Evolutionary conservation across 768 basidiomycete genomes (phyloP), one percentile per base, ranked within the genome.

Genomic region (Clitopilus hobsonii): DNA sequence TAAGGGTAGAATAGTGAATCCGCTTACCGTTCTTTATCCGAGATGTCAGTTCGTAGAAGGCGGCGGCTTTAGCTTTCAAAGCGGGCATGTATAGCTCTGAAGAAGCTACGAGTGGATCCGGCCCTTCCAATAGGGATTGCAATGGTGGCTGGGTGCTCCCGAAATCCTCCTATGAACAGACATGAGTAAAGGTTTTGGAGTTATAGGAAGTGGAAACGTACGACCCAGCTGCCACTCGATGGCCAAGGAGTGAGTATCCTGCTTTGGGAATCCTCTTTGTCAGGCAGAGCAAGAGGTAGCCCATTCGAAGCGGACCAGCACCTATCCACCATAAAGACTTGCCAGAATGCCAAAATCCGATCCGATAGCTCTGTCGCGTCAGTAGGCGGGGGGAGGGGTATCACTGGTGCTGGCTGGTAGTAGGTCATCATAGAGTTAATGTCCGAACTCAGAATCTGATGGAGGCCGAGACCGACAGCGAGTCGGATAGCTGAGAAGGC

Each of bases 271-370:
- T 71, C 68, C 52, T 78, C 75, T 50, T 78, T 77, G 53, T 82
- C 79, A 8, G 81, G 76, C 4, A 82, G 70, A 1, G 78, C 80
- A 16, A 77, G 72, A 8, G 81, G 80, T 25, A 83, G 70, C 2
- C 80, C 81, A 58, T 76, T 78, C 2, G 75, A 78, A 5, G 80
- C 76, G 14, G 81, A 75, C 82, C 83, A 85, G 26, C 77, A 78
- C 24, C 83, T 74, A 59, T 85, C 83, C n/a, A 84, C 74, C 65
- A 77, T 76, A 60, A 81, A 84, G 18, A 83, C 74, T 65, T 84
- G 80, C 84, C 84, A 85, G 64, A 85, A 84, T 6, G 78, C 74
- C 5, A 76, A 68, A 20, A 83, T 71, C 26, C 78, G 71, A 56
- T 85, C 79, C 27, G 69, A 64, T 51, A 77, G 66, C 60, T 80